Conservation (phyloP, 108 stramenopile genomes). For the Skeletonema grethae region DNA sequence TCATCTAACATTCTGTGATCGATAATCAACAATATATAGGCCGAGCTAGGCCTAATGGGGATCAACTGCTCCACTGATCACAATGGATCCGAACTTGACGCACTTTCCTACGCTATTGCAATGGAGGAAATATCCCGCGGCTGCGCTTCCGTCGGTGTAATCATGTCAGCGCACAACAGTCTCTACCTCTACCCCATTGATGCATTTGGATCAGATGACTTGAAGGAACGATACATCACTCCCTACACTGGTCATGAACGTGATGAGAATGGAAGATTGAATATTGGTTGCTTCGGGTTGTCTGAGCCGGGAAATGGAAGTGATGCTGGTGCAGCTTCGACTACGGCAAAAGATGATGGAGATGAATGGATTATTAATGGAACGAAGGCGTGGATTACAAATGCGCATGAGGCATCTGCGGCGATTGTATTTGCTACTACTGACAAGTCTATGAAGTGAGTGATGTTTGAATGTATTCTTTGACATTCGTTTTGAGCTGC, state of each 20-base stretch:
- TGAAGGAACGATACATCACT: conserved; percentile 78
- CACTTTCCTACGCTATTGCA: conserved; percentile 96
- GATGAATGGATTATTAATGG: conserved; percentile 94
- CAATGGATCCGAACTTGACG: conserved; percentile 92
- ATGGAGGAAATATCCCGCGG: conserved; percentile 98
- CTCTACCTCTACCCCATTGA: conserved; percentile 94
- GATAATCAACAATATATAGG: conserved; percentile 18
- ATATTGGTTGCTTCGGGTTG: conserved; percentile 92
- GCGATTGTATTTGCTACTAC: conserved; percentile 98
- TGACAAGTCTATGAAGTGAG: conserved; percentile 93
- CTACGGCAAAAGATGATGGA: conserved; percentile 89
- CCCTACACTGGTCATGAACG: conserved; percentile 63
- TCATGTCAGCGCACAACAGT: conserved; percentile 95
- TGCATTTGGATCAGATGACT: conserved; percentile 86
- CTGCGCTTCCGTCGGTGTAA: conserved; percentile 95
- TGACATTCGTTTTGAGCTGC: not conserved
- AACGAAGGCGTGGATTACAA: conserved; percentile 99
- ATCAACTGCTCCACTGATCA: conserved; percentile 82
- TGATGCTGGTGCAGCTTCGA: conserved; percentile 94
- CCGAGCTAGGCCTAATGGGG: conserved; percentile 97
- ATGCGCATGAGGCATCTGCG: conserved; percentile 91
- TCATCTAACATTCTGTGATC: not conserved
- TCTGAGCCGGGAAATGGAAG: conserved; percentile 90
- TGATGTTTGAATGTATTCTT: conserved; percentile 6
- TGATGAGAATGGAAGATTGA: conserved; percentile 45